Percentiles rank a stretch among this genome's conserved stretches.
Conservation (phyloP, 192 early-diverging fungal genomes). For the Thamnidium elegans region DNA sequence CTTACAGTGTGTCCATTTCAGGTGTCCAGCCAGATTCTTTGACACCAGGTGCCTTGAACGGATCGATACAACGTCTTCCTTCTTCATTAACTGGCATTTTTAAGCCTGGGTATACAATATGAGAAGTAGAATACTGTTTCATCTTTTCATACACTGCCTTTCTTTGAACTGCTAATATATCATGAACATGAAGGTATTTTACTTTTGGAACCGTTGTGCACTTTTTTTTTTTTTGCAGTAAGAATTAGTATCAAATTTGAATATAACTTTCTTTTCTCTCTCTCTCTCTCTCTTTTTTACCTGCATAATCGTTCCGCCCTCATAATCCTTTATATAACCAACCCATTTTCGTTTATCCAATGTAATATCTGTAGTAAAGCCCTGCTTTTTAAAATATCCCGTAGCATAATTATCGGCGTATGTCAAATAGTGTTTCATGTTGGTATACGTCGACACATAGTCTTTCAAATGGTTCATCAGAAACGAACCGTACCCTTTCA, state of each 20-base stretch:
- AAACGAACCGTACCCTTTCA: constrained; percentile 95
- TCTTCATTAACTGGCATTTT: constrained; percentile 58
- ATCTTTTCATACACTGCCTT: constrained; percentile 86
- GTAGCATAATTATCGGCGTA: constrained; percentile 99
- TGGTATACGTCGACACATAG: constrained; percentile 71
- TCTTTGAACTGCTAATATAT: constrained; percentile 73
- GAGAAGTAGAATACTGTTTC: constrained; percentile 65
- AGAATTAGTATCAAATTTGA: too few relatives aligned
- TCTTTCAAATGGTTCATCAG: constrained; percentile 97
- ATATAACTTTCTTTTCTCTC: too few relatives aligned
- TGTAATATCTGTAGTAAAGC: constrained; percentile 96
- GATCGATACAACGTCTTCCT: constrained; percentile 61
- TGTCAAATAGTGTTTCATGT: constrained; percentile 86
- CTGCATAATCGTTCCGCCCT: constrained; percentile 95
- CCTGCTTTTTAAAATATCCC: constrained; percentile 97
- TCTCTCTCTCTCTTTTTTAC: neutral
- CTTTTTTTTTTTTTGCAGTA: too few relatives aligned
- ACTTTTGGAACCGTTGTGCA: constrained; percentile 91
- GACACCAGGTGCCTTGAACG: constrained; percentile 79
- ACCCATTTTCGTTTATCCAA: constrained; percentile 92
- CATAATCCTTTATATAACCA: constrained; percentile 99
- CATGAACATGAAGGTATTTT: constrained; percentile 72
- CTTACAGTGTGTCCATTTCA: constrained; percentile 67
- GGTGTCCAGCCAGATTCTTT: constrained; percentile 92
- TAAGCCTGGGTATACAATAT: constrained; percentile 79